Percentiles rank a stretch among this genome's conserved stretches.
phyloP scores from a whole-genome alignment of 208 protist species.

The Endotrypanum monterogeii region DNA sequence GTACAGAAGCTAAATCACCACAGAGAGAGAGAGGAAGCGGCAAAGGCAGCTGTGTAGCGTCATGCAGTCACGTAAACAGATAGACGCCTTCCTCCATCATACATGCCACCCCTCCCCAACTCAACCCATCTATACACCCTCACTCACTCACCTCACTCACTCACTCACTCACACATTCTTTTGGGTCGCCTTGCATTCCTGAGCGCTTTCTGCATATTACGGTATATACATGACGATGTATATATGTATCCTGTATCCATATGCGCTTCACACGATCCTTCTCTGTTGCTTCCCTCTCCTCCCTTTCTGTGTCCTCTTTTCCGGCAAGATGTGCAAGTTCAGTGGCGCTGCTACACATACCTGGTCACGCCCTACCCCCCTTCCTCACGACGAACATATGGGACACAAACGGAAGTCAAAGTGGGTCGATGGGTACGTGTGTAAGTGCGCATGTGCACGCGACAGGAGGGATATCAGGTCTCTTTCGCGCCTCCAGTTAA shows the following conservation, averaged over 20 bases:
- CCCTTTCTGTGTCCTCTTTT: neutral
- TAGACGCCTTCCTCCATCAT: neutral
- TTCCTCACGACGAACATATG: neutral
- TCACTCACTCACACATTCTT: neutral
- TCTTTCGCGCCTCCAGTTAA: neutral
- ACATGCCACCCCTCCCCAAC: neutral
- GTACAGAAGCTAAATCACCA: too few relatives aligned
- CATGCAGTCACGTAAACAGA: too few relatives aligned
- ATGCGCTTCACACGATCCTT: too few relatives aligned
- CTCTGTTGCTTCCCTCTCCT: too few relatives aligned
- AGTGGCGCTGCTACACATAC: neutral
- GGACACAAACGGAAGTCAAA: neutral
- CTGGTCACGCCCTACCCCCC: neutral
- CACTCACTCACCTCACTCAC: neutral
- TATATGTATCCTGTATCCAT: too few relatives aligned
- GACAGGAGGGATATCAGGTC: neutral
- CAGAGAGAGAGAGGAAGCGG: too few relatives aligned
- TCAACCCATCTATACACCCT: neutral
- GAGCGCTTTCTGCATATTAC: neutral
- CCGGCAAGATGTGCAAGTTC: neutral
- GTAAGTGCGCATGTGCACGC: neutral
- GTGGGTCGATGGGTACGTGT: neutral
- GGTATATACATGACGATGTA: too few relatives aligned
- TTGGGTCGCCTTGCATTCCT: neutral
- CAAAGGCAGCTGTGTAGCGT: too few relatives aligned